These are phyloP conservation scores for Sclerotinia borealis DNA, from an alignment of 2,329 filamentous ascomycete species.

Conservation along the genomic window DNA sequence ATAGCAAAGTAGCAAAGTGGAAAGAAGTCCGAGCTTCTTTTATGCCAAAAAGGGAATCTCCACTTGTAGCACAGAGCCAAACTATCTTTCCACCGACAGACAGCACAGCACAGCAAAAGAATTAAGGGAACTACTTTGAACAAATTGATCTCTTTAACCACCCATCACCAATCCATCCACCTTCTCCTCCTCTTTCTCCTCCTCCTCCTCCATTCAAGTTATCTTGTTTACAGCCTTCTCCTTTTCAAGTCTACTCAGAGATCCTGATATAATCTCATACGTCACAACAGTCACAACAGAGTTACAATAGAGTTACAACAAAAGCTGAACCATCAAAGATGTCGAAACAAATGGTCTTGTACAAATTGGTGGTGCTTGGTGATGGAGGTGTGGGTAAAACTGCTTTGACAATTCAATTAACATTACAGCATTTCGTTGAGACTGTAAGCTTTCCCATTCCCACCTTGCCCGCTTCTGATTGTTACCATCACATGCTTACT, in stretches of 20 bases:
- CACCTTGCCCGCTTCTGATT: not conserved
- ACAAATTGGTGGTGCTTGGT: slow-evolving; percentile 92
- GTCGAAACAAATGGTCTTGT: slow-evolving; percentile 69
- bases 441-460: slow-evolving; percentile 53
- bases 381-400: slow-evolving; percentile 94
- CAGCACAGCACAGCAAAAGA: slow-evolving; percentile 11
- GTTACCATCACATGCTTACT: slow-evolving; percentile 20
- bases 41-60: slow-evolving; percentile 18
- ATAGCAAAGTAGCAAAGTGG: slow-evolving; percentile 3
- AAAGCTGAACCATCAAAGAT: not conserved
- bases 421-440: slow-evolving; percentile 96
- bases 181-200: not conserved
- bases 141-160: slow-evolving; percentile 16
- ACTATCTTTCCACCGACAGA: slow-evolving; percentile 16
- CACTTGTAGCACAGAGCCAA: slow-evolving; percentile 16
- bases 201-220: not conserved
- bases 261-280: not conserved
- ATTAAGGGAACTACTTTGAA: slow-evolving; percentile 12
- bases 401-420: slow-evolving; percentile 91
- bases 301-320: no score
- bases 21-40: slow-evolving; percentile 23
- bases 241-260: not conserved
- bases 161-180: not conserved
- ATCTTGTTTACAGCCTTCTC: not conserved
- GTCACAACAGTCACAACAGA: no score